Conservation (phyloP, 2,329 filamentous ascomycete species). For the Alternaria dauci region DNA sequence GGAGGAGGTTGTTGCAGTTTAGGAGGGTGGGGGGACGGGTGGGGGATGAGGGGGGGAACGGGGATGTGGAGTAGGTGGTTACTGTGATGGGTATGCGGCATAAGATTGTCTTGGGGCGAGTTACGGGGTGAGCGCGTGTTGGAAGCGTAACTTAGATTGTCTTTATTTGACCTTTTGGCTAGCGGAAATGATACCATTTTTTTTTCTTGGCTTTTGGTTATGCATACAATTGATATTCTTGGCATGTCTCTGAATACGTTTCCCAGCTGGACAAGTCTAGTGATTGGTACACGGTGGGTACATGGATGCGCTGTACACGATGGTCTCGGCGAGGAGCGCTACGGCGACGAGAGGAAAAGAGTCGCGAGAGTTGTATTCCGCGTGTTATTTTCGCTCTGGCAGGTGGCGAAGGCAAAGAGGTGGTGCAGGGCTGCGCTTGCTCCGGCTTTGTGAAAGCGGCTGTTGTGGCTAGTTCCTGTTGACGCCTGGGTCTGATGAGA, state of each 20-base stretch:
- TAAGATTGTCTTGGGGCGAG: no score
- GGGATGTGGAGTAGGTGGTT: neutral
- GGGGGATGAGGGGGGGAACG: neutral
- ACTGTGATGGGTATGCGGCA: no score
- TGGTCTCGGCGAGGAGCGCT: neutral
- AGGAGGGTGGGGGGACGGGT: neutral
- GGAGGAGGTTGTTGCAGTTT: neutral
- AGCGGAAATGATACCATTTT: neutral
- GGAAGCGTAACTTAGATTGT: no score
- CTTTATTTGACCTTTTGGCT: no score
- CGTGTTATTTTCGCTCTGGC: neutral
- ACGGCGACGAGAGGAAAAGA: neutral
- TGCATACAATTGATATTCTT: neutral
- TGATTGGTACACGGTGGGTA: neutral
- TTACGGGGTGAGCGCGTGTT: no score
- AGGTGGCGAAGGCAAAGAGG: rapidly evolving
- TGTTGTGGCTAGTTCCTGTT: neutral
- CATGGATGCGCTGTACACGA: neutral
- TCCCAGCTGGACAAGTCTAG: neutral
- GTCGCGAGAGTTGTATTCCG: neutral
- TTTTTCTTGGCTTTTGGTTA: neutral
- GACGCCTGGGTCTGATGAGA: neutral
- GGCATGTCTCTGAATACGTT: neutral
- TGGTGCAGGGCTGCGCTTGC: neutral
- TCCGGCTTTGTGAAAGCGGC: neutral